phyloP scores from a whole-genome alignment of 2,329 filamentous ascomycete genomes.

The Saccharata proteae region DNA sequence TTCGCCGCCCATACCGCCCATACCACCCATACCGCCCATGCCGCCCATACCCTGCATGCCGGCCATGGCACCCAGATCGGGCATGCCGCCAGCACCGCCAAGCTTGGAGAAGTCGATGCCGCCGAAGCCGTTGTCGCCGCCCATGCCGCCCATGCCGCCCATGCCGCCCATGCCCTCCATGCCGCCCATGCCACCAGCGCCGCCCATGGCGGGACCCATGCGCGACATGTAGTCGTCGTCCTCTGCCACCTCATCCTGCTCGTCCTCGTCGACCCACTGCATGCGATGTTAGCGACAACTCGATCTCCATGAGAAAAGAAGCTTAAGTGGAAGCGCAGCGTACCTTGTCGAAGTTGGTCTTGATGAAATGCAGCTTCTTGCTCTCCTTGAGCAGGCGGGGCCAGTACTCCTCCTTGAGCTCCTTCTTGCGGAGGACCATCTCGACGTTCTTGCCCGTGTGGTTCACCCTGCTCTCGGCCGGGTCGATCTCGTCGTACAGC shows the following conservation, averaged over 20 bases:
- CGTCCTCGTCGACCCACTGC: constrained; percentile 92
- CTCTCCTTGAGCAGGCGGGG: constrained; percentile 82
- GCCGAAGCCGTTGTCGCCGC: constrained; percentile 58
- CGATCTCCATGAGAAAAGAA: not conserved
- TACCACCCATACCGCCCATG: constrained; percentile 22
- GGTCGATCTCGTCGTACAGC: constrained; percentile 84
- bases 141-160: constrained; percentile 38
- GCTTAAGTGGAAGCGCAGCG: constrained; percentile 15
- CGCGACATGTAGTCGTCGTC: constrained; percentile 51
- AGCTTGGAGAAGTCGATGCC: constrained; percentile 94
- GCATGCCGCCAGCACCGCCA: constrained; percentile 32
- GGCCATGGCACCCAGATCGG: constrained; percentile 25
- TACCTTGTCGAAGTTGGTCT: constrained; percentile 97
- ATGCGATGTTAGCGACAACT: not conserved
- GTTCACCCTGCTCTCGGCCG: constrained; percentile 69
- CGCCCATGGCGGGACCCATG: constrained; percentile 33
- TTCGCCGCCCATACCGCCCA: constrained; percentile 12
- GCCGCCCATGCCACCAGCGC: constrained; percentile 38
- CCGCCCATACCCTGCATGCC: constrained; percentile 27
- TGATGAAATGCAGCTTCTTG: constrained; percentile 87
- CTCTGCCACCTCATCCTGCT: constrained; percentile 81
- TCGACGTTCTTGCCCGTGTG: constrained; percentile 83
- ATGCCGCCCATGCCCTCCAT: constrained; percentile 22
- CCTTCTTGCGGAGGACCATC: constrained; percentile 93
- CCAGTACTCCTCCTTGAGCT: constrained; percentile 90